Base-by-base conservation (phyloP, 495 filamentous ascomycete species). In the Daldinia concentrica region DNA sequence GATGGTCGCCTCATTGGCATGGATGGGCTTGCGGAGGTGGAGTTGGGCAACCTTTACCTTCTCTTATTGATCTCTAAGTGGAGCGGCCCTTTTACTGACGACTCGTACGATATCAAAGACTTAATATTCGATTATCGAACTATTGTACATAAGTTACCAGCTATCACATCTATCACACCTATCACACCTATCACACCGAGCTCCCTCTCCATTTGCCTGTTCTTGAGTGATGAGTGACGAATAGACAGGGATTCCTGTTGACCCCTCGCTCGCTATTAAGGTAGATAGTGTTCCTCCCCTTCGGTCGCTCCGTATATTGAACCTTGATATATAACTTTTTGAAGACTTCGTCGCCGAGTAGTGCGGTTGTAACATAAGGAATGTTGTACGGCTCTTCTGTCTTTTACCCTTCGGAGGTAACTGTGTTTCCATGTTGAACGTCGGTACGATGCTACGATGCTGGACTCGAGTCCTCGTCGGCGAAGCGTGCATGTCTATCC, bases 31-130 rank as follows among this genome's bases (percentile, higher is more conserved):
- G 8, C 41, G 6, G 41, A 8, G 17, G 41, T 19, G 41, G 41
- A 45, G 41, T 45, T 48, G 17, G 43, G 43, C 8, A 22, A 22
- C 43, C 3, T 48, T 48, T 19, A 45, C 41, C 41, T 45, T 45
- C 41, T 17, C 41, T 4, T 24, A 24, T 48, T 11, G 43, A 24
- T 48, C 24, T 48, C 43, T 5, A 48, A 48, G 43, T 48, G 43
- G 43, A 48, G 43, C 43, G 43, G 9, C 19, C 19, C 43, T 48
- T 48, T 48, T 48, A 11, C 43, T 24, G 17, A 48, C 4, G 4
- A 48, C 43, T 48, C 43, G 43, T 48, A 48, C 22, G 43, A 48
- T 48, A 24, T 48, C 43, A 48, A 48, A 22, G 43, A 48, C 24
- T 48, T 48, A 12, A 24, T 48, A 48, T 48, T 48, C 43, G 19